Conservation (phyloP, 257 asterid genomes). For the Haberlea rhodopensis region DNA sequence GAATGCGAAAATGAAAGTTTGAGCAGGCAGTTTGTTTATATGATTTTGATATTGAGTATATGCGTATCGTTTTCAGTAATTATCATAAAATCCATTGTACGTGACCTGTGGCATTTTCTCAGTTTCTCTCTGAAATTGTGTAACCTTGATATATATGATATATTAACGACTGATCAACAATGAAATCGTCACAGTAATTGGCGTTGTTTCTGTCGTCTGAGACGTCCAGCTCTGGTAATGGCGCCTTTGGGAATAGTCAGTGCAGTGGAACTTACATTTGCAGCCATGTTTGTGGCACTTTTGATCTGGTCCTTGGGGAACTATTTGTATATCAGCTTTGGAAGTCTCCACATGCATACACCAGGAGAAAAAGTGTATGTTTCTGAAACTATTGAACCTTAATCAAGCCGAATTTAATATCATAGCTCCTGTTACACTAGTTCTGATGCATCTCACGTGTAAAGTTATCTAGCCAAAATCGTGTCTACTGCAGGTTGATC, state of each 20-base stretch:
- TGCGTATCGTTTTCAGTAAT: too few relatives aligned
- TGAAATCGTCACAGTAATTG: conserved; percentile 28
- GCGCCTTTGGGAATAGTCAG: conserved; percentile 51
- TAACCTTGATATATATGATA: too few relatives aligned
- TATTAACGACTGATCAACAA: background rate
- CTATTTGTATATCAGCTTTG: conserved; percentile 41
- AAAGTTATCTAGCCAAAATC: too few relatives aligned
- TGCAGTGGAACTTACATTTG: conserved; percentile 43
- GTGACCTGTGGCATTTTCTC: too few relatives aligned
- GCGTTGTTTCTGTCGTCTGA: conserved; percentile 25
- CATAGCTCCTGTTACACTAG: too few relatives aligned
- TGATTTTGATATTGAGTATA: too few relatives aligned
- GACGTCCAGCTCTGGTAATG: conserved; percentile 43
- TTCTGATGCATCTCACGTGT: too few relatives aligned
- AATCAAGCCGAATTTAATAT: too few relatives aligned
- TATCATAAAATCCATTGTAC: too few relatives aligned
- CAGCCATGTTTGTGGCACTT: conserved; percentile 47
- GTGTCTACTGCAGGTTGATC: too few relatives aligned
- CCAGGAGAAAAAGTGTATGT: conserved; percentile 46
- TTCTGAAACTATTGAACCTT: background rate
- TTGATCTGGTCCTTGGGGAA: conserved; percentile 54
- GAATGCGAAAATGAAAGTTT: background rate
- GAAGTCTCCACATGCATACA: conserved; percentile 43
- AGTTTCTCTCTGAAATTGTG: background rate
- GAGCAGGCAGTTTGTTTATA: background rate